These are phyloP conservation scores for Conticribra guillardii DNA, from an alignment of 108 stramenopile genomes.

Conservation along the genomic window DNA sequence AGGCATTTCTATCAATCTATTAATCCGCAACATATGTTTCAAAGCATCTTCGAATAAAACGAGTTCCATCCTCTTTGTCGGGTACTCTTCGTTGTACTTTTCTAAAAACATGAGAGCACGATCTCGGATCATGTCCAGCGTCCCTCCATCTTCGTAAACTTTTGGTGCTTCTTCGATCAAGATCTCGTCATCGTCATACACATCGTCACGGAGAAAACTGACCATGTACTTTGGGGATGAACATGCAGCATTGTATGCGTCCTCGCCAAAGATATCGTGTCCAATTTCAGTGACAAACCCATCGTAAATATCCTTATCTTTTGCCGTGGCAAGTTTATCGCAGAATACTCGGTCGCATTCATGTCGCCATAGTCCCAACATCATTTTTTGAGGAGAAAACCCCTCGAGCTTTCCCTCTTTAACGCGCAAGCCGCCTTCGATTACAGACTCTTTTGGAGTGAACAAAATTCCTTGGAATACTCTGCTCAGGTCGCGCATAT, in stretches of 20 bases:
- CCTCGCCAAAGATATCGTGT: constrained; percentile 56
- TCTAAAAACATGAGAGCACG: constrained; percentile 76
- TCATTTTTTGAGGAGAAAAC: constrained; percentile 58
- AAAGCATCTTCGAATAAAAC: constrained; percentile 93
- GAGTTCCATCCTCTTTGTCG: constrained; percentile 85
- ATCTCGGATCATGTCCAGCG: constrained; percentile 71
- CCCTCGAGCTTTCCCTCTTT: constrained; percentile 47
- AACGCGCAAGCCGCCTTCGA: constrained; percentile 64
- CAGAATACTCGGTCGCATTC: constrained; percentile 90
- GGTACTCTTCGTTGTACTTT: constrained; percentile 85
- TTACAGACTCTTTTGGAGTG: constrained; percentile 81
- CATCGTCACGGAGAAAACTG: constrained; percentile 88
- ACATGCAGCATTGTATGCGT: constrained; percentile 39
- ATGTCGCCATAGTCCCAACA: constrained; percentile 85
- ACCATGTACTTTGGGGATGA: constrained; percentile 76
- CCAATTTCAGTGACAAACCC: constrained; percentile 63
- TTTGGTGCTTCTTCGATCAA: constrained; percentile 87
- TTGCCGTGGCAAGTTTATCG: constrained; percentile 85
- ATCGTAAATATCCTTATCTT: constrained; percentile 82
- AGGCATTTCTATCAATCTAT: constrained; percentile 87
- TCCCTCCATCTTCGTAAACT: constrained; percentile 89
- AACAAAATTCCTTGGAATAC: constrained; percentile 92
- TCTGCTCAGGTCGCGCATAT: constrained; percentile 89
- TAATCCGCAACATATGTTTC: constrained; percentile 85
- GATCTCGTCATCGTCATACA: constrained; percentile 85